These are phyloP conservation scores for Aspergillus sp. DNA, from an alignment of 2,329 filamentous ascomycete genomes.

Conservation along the genomic window DNA sequence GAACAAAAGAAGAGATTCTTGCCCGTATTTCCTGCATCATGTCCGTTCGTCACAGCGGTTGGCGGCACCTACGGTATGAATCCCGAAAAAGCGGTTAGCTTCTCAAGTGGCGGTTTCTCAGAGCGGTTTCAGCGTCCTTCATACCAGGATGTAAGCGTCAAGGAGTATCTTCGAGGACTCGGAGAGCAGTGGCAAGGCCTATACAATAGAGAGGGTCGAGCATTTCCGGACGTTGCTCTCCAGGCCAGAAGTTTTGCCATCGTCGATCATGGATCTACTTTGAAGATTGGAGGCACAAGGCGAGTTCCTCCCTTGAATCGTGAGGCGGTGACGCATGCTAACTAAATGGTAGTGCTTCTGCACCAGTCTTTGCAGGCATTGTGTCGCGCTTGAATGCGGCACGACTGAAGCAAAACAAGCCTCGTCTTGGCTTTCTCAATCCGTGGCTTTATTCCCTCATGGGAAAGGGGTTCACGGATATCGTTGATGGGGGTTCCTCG, in stretches of 20 bases:
- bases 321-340: background rate
- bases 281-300: constrained; percentile 49
- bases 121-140: constrained; percentile 46
- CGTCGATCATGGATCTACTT: constrained; percentile 34
- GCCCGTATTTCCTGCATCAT: constrained; percentile 55
- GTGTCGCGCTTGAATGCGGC: constrained; percentile 64
- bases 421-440: constrained; percentile 59
- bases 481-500: constrained; percentile 45
- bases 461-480: constrained; percentile 47
- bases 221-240: constrained; percentile 60
- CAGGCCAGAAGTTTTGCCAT: constrained; percentile 48
- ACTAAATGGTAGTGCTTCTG: constrained; percentile 47
- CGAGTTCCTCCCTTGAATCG: constrained; percentile 14
- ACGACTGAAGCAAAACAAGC: constrained; percentile 53
- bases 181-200: constrained; percentile 44
- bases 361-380: constrained; percentile 62
- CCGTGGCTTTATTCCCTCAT: constrained; percentile 57
- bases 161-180: constrained; percentile 42
- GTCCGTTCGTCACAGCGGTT: constrained; percentile 63
- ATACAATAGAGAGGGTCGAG: constrained; percentile 55
- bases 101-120: constrained; percentile 53
- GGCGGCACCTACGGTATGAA: constrained; percentile 55
- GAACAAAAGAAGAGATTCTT: constrained; percentile 51
- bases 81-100: constrained; percentile 55
- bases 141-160: constrained; percentile 48